Evolutionary conservation across 129 eudicot species (phyloP).

Genomic region (Dittrichia graveolens): DNA sequence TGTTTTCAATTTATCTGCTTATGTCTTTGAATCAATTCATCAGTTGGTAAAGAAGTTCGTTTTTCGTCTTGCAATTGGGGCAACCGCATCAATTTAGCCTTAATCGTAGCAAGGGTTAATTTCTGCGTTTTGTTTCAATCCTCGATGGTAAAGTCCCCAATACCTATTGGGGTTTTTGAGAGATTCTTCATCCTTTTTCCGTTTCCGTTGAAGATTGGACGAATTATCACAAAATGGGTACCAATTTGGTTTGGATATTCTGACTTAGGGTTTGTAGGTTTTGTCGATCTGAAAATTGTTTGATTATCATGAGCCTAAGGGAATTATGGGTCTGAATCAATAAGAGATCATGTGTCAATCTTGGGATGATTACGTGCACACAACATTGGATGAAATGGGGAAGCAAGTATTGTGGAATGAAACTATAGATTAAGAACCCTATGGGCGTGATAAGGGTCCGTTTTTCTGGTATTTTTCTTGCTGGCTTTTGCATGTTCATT

Average conservation of each 20-base stretch:
- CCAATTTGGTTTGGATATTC: background rate
- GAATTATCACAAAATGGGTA: background rate
- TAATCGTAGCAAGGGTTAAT: background rate
- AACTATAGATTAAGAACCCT: conserved; percentile 39
- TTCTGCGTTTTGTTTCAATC: background rate
- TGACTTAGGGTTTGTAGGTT: conserved; percentile 17
- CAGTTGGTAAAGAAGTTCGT: conserved; percentile 7
- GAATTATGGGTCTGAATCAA: conserved; percentile 15
- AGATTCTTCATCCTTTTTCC: background rate
- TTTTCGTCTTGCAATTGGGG: background rate
- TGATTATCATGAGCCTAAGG: conserved; percentile 8
- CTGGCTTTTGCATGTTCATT: conserved; percentile 47
- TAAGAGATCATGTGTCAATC: conserved; percentile 22
- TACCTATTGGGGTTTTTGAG: conserved; percentile 12
- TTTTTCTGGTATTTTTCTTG: conserved; percentile 42
- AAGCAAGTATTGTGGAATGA: conserved; percentile 27
- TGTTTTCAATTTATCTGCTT: conserved; percentile 8
- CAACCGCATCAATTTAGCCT: background rate
- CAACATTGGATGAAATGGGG: conserved; percentile 45
- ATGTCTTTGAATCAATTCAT: conserved; percentile 15
- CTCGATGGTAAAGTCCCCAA: background rate
- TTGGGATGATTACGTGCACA: conserved; percentile 19
- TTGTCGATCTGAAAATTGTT: conserved; percentile 18
- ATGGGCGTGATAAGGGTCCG: conserved; percentile 55
- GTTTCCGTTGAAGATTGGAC: background rate